Conservation (phyloP, 495 filamentous ascomycete genomes). For the Hyphodiscus hymeniophilus region DNA sequence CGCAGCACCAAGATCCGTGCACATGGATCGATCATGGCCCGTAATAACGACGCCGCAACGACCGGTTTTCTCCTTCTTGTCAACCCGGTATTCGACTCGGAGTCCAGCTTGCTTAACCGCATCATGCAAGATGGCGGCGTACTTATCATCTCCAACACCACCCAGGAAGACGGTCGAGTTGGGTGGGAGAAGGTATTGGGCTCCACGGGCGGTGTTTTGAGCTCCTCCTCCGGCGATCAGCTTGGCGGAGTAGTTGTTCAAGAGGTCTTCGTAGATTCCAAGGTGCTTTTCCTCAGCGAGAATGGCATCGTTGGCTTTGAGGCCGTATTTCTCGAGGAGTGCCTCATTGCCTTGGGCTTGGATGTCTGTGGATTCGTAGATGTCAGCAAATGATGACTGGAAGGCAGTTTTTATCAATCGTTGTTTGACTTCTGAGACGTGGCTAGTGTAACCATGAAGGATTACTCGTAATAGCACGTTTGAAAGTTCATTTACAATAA, state of each 20-base stretch:
- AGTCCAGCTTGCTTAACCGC: constrained; percentile 74
- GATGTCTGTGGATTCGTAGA: constrained; percentile 55
- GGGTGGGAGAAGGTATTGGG: constrained; percentile 86
- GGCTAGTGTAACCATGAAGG: neutral
- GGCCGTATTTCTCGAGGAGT: constrained; percentile 81
- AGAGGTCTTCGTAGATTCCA: constrained; percentile 83
- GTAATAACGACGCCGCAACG: constrained; percentile 96
- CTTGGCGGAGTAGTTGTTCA: constrained; percentile 79
- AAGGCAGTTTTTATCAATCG: neutral
- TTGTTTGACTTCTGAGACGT: neutral
- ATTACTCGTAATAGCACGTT: neutral
- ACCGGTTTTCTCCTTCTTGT: constrained; percentile 72
- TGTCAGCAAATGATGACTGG: constrained; percentile 1
- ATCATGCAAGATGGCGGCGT: constrained; percentile 73
- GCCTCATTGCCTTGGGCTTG: constrained; percentile 74
- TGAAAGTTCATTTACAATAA: constrained; percentile 11
- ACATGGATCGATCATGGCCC: constrained; percentile 84
- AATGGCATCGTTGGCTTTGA: constrained; percentile 96
- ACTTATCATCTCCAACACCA: constrained; percentile 86
- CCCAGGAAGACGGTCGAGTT: constrained; percentile 88
- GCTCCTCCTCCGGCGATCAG: constrained; percentile 94
- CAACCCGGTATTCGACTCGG: constrained; percentile 86
- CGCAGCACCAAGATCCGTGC: constrained; percentile 91
- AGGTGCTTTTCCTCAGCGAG: constrained; percentile 88
- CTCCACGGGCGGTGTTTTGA: constrained; percentile 96